Evolutionary conservation across 2,329 filamentous ascomycete species (phyloP).

Genomic region (Penicillium palitans): DNA sequence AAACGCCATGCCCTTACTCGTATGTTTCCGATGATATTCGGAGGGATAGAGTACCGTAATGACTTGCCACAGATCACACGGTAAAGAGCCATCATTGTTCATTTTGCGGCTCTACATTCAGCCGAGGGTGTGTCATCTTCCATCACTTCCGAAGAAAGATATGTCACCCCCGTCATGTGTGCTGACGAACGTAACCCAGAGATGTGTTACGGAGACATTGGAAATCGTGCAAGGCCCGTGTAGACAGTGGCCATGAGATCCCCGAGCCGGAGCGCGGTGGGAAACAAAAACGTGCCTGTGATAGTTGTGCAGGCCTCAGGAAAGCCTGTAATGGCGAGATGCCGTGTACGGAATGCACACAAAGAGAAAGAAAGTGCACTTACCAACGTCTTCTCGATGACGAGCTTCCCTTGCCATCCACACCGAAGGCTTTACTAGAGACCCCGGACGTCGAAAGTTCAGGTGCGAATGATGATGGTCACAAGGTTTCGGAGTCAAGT

Average conservation of each 20-base stretch:
- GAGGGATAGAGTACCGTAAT: not conserved
- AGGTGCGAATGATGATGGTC: not conserved
- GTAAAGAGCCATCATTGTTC: constrained; percentile 22
- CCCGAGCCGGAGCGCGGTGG: constrained; percentile 27
- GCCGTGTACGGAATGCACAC: constrained; percentile 27
- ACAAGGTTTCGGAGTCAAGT: not conserved
- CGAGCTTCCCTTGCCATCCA: not conserved
- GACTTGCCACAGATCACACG: constrained; percentile 21
- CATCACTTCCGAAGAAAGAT: not conserved
- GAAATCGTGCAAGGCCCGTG: constrained; percentile 29
- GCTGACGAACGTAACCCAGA: constrained; percentile 9
- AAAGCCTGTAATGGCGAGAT: constrained; percentile 28
- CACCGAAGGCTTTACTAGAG: not conserved
- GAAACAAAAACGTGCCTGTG: constrained; percentile 33
- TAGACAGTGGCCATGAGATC: constrained; percentile 21
- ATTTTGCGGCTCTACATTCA: constrained; percentile 30
- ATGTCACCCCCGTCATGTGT: not conserved
- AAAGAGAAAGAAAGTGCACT: constrained; percentile 23
- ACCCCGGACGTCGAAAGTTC: not conserved
- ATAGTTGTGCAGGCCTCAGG: constrained; percentile 30
- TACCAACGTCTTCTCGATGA: constrained; percentile 23
- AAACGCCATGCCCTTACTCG: constrained; percentile 29
- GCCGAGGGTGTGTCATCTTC: constrained; percentile 26
- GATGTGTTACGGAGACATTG: constrained; percentile 32
- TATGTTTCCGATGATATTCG: constrained; percentile 13